Base-by-base conservation (phyloP, 768 basidiomycete genomes). In the Leccinum olivaceopallidum region DNA sequence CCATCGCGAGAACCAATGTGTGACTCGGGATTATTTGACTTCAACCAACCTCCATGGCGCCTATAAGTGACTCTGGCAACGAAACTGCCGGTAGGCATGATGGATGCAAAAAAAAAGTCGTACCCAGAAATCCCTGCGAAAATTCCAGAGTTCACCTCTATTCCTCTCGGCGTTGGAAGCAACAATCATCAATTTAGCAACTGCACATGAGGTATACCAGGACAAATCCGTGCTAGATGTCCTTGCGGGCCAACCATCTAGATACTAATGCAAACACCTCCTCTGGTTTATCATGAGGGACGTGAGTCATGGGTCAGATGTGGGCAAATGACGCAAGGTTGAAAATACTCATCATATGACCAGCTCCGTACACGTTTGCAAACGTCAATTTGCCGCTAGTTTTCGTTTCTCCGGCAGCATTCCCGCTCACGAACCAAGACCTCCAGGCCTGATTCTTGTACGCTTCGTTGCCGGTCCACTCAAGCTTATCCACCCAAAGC, bases 231-330 rank as follows among this genome's bases (percentile, higher is more conserved):
- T 3, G 30, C 78, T 71, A 80, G 54, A 85, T 67, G 10, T 67
- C 73, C 59, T 75, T 60, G 48, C 74, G 71, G 26, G 76, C 78
- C 32, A 91, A 71, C 89, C 88, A 91, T 37, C 82, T 77, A 28
- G 82, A 83, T 32, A 91, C 76, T 83, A 91, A 84, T 50, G 79
- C 76, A 50, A 85, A 73, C 10, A 85, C 77, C 69, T 89, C 86
- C 62, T 76, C 80, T 4, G 89, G 88, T 67, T 86, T 88, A 69
- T 88, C 87, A 77, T 83, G 80, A 32, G 87, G 86, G 61, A 88
- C 86, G 78, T 87, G 70, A 65, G 70, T 62, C 50, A 58, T 67
- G 51, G 49, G 28, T 67, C 59, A 63, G 64, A 72, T 55, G 62
- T 32, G 28, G 53, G 32, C 20, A 57, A 55, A 63, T 54, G 39